Percentiles rank a stretch among this genome's conserved stretches.
These are phyloP conservation scores for Thinopyrum elongatum DNA, from an alignment of 176 grass and related monocot species.

Conservation along the genomic window DNA sequence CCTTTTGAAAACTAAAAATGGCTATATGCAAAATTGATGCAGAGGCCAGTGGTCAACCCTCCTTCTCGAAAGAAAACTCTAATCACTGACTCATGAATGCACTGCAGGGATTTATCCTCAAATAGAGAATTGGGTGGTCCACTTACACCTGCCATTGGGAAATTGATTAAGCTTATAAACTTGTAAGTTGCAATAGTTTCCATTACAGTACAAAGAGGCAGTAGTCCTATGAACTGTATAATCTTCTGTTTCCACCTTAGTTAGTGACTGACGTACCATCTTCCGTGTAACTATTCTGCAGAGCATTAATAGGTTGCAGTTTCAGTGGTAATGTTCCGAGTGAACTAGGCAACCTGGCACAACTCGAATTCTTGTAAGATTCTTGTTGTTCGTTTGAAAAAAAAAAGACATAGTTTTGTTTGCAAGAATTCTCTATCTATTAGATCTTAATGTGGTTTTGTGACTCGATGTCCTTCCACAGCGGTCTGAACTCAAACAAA, in stretches of 20 bases:
- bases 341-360: constrained; percentile 62
- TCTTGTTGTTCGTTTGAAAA: neutral
- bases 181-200: constrained; percentile 52
- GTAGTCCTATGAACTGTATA: neutral
- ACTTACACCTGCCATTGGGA: constrained; percentile 53
- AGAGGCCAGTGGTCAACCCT: neutral
- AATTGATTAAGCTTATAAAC: constrained; percentile 40
- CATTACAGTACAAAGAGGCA: neutral
- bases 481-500: constrained; percentile 62
- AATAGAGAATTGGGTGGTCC: constrained; percentile 44
- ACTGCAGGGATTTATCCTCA: constrained; percentile 74
- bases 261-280: constrained; percentile 10
- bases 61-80: neutral
- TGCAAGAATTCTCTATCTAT: neutral
- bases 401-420: neutral
- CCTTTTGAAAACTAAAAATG: neutral
- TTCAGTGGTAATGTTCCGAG: constrained; percentile 61
- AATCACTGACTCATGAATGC: neutral
- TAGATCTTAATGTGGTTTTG: neutral
- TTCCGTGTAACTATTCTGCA: constrained; percentile 30
- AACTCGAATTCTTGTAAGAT: constrained; percentile 61
- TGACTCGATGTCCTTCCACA: neutral
- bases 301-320: constrained; percentile 54
- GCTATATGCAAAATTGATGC: neutral
- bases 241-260: neutral